Evolutionary conservation across 208 protist genomes (phyloP).

Genomic region (Zelonia costaricensis): DNA sequence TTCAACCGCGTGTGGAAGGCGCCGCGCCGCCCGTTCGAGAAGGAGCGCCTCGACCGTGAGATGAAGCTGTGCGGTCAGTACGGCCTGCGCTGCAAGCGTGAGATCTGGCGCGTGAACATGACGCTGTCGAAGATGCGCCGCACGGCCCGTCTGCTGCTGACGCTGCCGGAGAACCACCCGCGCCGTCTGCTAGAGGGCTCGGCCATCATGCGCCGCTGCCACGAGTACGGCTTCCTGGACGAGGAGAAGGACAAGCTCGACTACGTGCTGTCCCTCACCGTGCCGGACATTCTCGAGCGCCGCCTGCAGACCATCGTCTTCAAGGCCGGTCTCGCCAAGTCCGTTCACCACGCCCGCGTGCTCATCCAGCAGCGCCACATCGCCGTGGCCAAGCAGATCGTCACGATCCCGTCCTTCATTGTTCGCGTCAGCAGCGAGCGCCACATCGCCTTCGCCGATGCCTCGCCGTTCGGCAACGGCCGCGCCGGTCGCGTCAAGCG

Average conservation of each 20-base stretch:
- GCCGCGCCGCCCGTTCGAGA: constrained; percentile 99
- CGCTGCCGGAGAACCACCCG: constrained; percentile 98
- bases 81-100: constrained; percentile 99
- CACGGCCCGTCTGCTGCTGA: constrained; percentile 98
- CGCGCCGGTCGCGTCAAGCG: constrained; percentile 96
- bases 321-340: constrained; percentile 98
- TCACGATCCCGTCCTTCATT: constrained; percentile 99
- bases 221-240: constrained; percentile 96
- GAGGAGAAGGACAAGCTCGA: constrained; percentile 99
- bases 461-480: constrained; percentile 96
- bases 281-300: constrained; percentile 99
- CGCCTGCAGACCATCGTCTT: constrained; percentile 99
- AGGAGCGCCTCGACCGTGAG: constrained; percentile 99
- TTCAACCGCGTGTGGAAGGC: constrained; percentile 97
- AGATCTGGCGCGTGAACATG: constrained; percentile 99
- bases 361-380: constrained; percentile 99
- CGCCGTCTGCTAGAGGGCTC: constrained; percentile 98
- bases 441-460: constrained; percentile 98
- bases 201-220: constrained; percentile 99
- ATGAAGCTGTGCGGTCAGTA: constrained; percentile 99
- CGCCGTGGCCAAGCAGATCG: constrained; percentile 99
- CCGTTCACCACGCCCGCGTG: constrained; percentile 99
- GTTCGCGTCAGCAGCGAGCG: constrained; percentile 98
- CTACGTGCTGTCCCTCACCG: constrained; percentile 99
- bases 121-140: constrained; percentile 99